These are phyloP conservation scores for Talaromyces sp. DNA, from an alignment of 2,329 filamentous ascomycete species.

Conservation along the genomic window DNA sequence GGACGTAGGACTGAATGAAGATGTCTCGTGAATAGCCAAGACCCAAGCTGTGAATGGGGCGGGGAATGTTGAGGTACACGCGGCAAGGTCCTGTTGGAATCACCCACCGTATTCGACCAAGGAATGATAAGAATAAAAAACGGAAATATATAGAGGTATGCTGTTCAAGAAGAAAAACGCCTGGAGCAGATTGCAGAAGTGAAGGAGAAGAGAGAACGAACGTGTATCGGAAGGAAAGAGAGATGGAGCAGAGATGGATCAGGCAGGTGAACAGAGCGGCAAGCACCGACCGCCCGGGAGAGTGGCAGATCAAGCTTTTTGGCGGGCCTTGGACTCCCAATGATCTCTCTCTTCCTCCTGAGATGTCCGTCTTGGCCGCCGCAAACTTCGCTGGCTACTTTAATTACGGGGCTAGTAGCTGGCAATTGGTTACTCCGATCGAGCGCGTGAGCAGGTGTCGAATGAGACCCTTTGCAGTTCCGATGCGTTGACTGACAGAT, in stretches of 20 bases:
- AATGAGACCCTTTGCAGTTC: neutral
- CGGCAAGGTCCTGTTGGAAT: neutral
- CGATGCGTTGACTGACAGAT: neutral
- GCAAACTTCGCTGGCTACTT: neutral
- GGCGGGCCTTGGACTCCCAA: constrained; percentile 20
- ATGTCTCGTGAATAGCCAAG: constrained; percentile 4
- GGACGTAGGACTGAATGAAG: neutral
- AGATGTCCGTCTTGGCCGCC: constrained; percentile 15
- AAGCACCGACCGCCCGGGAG: constrained; percentile 16
- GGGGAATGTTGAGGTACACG: constrained; percentile 12
- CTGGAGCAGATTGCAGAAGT: neutral
- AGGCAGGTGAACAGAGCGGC: neutral
- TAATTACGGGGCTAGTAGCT: constrained; percentile 8
- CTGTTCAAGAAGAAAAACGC: neutral
- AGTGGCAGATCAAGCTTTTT: constrained; percentile 22
- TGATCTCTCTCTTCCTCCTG: constrained; percentile 11
- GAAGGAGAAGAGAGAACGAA: neutral
- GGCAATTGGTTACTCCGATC: constrained; percentile 5
- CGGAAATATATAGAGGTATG: neutral
- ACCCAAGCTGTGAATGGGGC: neutral
- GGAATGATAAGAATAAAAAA: neutral
- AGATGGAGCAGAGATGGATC: neutral
- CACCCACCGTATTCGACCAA: neutral
- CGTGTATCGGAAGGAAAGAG: neutral
- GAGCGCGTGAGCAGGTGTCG: neutral